phyloP scores from a whole-genome alignment of 2,329 filamentous ascomycete genomes.

The Zymoseptoria passerinii region DNA sequence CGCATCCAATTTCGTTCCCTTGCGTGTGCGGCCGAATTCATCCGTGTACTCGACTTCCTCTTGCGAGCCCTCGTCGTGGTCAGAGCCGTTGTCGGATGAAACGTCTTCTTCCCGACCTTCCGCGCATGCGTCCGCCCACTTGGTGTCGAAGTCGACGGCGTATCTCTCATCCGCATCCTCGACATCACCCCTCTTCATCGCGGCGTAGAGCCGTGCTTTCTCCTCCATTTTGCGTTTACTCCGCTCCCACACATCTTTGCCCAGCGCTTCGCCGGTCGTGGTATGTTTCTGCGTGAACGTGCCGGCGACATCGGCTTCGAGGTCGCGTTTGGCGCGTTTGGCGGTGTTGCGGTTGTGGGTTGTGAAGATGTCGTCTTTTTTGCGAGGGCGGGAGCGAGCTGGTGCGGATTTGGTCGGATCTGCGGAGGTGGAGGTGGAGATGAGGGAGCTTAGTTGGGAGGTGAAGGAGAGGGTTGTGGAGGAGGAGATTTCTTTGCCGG shows the following conservation, averaged over 20 bases:
- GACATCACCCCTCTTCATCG: conserved; percentile 78
- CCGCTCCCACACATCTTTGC: conserved; percentile 51
- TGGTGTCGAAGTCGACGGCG: conserved; percentile 88
- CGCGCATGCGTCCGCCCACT: conserved; percentile 64
- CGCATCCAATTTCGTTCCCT: conserved; percentile 62
- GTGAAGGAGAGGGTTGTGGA: conserved; percentile 74
- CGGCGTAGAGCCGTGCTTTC: conserved; percentile 80
- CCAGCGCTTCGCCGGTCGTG: conserved; percentile 54
- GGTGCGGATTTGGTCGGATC: conserved; percentile 31
- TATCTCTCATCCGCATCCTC: conserved; percentile 56
- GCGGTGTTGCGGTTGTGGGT: conserved; percentile 54
- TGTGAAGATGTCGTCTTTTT: conserved; percentile 61
- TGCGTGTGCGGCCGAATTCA: conserved; percentile 79
- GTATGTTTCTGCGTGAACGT: conserved; percentile 55
- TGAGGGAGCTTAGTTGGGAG: conserved; percentile 76
- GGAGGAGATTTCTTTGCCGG: conserved; percentile 57
- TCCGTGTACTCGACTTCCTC: conserved; percentile 81
- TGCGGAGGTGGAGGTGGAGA: conserved; percentile 45
- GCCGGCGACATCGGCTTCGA: conserved; percentile 46
- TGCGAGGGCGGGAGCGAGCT: conserved; percentile 49
- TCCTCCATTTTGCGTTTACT: conserved; percentile 78
- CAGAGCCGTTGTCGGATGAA: conserved; percentile 31
- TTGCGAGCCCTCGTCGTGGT: conserved; percentile 32
- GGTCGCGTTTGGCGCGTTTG: conserved; percentile 55
- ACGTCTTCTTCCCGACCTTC: conserved; percentile 39